These are phyloP conservation scores for Candida nemodendra DNA, from an alignment of 805 yeast genomes.

Conservation along the genomic window DNA sequence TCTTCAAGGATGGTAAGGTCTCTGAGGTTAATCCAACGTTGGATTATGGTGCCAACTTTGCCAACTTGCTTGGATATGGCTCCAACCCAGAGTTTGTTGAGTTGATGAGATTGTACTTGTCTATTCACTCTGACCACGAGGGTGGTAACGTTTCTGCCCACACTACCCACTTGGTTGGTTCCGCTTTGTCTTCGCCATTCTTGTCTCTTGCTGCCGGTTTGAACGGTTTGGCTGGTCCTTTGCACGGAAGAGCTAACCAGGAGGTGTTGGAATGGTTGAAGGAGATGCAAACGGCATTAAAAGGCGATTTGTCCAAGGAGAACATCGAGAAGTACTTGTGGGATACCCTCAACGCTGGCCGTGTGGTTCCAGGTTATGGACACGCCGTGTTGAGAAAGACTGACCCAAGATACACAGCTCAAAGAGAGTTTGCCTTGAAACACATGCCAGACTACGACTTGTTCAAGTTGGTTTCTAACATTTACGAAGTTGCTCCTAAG, in stretches of 20 bases:
- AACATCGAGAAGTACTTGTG: slow-evolving; percentile 74
- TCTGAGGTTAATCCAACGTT: slow-evolving; percentile 46
- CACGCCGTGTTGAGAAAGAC: slow-evolving; percentile 87
- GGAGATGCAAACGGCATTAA: slow-evolving; percentile 61
- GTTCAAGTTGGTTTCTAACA: slow-evolving; percentile 74
- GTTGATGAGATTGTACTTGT: slow-evolving; percentile 75
- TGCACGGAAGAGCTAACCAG: slow-evolving; percentile 87
- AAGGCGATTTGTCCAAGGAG: slow-evolving; percentile 67
- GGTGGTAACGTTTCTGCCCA: slow-evolving; percentile 90
- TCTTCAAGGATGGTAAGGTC: slow-evolving; percentile 77
- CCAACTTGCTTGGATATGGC: slow-evolving; percentile 60
- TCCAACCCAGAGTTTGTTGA: slow-evolving; percentile 68
- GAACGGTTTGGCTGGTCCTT: slow-evolving; percentile 85
- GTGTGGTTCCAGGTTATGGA: slow-evolving; percentile 88
- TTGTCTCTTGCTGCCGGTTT: slow-evolving; percentile 78
- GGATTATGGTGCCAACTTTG: slow-evolving; percentile 66
- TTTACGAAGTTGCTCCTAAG: slow-evolving; percentile 79
- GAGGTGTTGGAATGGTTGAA: slow-evolving; percentile 82
- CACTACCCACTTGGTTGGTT: slow-evolving; percentile 82
- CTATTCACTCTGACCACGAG: slow-evolving; percentile 86
- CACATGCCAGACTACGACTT: slow-evolving; percentile 78
- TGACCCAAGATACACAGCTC: slow-evolving; percentile 85
- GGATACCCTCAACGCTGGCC: slow-evolving; percentile 76
- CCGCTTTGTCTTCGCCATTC: slow-evolving; percentile 77
- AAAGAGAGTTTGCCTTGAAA: slow-evolving; percentile 73